These are phyloP conservation scores for Podaxis sp. DNA, from an alignment of 768 basidiomycete species.

Conservation along the genomic window DNA sequence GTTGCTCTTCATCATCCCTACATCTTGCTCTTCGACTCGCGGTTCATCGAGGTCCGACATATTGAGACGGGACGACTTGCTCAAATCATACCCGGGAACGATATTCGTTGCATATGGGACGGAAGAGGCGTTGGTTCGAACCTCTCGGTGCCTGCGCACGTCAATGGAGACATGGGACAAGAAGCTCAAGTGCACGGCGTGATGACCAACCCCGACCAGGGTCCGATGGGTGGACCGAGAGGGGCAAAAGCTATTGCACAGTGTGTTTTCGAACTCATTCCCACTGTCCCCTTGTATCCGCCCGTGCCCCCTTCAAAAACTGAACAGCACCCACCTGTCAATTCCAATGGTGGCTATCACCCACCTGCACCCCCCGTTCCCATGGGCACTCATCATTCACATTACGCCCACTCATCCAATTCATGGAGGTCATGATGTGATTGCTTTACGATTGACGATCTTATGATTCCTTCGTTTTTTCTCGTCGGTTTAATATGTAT, in stretches of 20 bases:
- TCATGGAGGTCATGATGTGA: conserved; percentile 15
- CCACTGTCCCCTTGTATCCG: conserved; percentile 68
- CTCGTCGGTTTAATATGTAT: conserved; percentile 2
- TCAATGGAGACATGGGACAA: conserved; percentile 57
- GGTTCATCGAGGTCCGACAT: conserved; percentile 92
- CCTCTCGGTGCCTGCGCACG: conserved; percentile 66
- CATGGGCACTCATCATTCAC: conserved; percentile 2
- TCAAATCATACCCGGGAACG: conserved; percentile 83
- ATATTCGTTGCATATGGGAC: conserved; percentile 90
- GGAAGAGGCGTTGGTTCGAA: conserved; percentile 62
- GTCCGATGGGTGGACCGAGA: conserved; percentile 34
- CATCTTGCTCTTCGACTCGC: conserved; percentile 84
- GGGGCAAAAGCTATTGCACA: conserved; percentile 56
- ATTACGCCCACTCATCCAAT: conserved; percentile 4
- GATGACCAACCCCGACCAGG: conserved; percentile 63
- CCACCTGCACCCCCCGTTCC: not conserved
- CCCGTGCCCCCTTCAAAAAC: conserved; percentile 29
- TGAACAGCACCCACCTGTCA: conserved; percentile 14
- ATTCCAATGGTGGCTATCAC: conserved; percentile 17
- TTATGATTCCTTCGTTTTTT: conserved; percentile 1
- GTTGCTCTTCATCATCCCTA: conserved; percentile 92
- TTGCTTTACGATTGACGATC: not conserved
- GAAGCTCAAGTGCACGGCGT: conserved; percentile 88
- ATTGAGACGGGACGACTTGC: conserved; percentile 78
- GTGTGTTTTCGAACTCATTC: conserved; percentile 77